These are phyloP conservation scores for Typha latifolia DNA, from an alignment of 176 grass and related monocot species.

Conservation along the genomic window DNA sequence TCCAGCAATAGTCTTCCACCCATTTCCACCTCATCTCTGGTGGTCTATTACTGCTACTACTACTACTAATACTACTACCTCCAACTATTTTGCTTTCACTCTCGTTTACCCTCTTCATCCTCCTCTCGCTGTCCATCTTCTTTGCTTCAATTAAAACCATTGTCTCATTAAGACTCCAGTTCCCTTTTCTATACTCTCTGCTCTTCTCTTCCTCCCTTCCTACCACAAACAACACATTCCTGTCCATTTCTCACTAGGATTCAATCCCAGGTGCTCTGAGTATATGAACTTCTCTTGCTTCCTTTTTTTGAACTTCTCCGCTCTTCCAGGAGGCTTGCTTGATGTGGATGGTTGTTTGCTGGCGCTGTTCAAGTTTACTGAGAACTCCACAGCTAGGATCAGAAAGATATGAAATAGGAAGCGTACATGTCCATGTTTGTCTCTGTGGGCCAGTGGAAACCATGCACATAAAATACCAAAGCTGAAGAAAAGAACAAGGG, in stretches of 20 bases:
- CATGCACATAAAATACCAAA: slow-evolving; percentile 16
- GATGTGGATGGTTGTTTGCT: not conserved
- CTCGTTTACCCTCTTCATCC: slow-evolving; percentile 4
- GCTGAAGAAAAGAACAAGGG: not conserved
- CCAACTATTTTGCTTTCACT: not conserved
- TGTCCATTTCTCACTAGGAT: slow-evolving; percentile 1
- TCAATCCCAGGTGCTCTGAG: not conserved
- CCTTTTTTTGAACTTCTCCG: not conserved
- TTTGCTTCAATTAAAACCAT: slow-evolving; percentile 21
- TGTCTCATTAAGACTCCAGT: slow-evolving; percentile 22
- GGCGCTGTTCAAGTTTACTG: not conserved
- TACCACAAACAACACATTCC: not conserved
- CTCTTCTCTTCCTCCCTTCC: not conserved
- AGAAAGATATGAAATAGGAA: not conserved
- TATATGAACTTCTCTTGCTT: not conserved
- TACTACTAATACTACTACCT: not conserved
- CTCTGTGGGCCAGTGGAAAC: not conserved
- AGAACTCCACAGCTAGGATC: slow-evolving; percentile 1
- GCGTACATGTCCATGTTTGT: not conserved
- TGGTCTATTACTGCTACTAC: not conserved
- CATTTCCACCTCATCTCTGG: slow-evolving; percentile 26
- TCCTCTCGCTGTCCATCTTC: slow-evolving; percentile 25
- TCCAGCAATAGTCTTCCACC: slow-evolving; percentile 29
- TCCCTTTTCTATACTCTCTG: slow-evolving; percentile 20
- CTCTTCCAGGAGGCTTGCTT: not conserved